These are phyloP conservation scores for Ogataea siamensis DNA, from an alignment of 805 yeast genomes.

Conservation along the genomic window DNA sequence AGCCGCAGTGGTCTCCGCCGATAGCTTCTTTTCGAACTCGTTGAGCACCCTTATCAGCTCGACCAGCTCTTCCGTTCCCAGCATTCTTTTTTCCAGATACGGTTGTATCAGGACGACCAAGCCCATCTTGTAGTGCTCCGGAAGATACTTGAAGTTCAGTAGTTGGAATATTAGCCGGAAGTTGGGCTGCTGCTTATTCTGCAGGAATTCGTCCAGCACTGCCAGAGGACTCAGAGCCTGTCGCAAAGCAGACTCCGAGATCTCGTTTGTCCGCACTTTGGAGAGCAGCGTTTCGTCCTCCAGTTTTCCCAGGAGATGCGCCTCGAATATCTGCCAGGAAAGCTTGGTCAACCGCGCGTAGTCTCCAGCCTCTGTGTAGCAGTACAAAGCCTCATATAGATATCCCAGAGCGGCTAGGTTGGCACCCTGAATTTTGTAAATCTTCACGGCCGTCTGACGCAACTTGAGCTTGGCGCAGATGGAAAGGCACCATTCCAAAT, in stretches of 20 bases:
- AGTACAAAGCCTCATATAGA: slow-evolving; percentile 59
- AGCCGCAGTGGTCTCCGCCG: slow-evolving; percentile 3
- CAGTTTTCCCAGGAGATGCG: slow-evolving; percentile 49
- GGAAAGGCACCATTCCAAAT: slow-evolving; percentile 74
- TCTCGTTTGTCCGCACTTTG: slow-evolving; percentile 23
- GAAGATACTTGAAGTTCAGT: slow-evolving; percentile 52
- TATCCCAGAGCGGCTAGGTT: slow-evolving; percentile 27
- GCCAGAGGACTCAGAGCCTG: slow-evolving; percentile 75
- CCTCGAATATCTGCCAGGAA: slow-evolving; percentile 64
- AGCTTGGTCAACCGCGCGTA: slow-evolving; percentile 47
- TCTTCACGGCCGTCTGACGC: slow-evolving; percentile 52
- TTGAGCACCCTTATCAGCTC: slow-evolving; percentile 28
- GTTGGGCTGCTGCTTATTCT: slow-evolving; percentile 23
- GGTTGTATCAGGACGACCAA: slow-evolving; percentile 48
- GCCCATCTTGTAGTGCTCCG: slow-evolving; percentile 47
- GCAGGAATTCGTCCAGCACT: slow-evolving; percentile 50
- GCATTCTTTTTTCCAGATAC: slow-evolving; percentile 23
- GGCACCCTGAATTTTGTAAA: slow-evolving; percentile 54
- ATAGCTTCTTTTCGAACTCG: slow-evolving; percentile 15
- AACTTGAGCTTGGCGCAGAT: slow-evolving; percentile 67
- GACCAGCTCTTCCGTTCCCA: slow-evolving; percentile 24
- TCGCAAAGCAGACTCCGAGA: slow-evolving; percentile 52
- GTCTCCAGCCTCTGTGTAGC: slow-evolving; percentile 64
- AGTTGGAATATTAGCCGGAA: slow-evolving; percentile 37
- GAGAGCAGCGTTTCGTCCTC: slow-evolving; percentile 46